Conservation (phyloP, 169 alveolate genomes). For the Theileria annulata region DNA sequence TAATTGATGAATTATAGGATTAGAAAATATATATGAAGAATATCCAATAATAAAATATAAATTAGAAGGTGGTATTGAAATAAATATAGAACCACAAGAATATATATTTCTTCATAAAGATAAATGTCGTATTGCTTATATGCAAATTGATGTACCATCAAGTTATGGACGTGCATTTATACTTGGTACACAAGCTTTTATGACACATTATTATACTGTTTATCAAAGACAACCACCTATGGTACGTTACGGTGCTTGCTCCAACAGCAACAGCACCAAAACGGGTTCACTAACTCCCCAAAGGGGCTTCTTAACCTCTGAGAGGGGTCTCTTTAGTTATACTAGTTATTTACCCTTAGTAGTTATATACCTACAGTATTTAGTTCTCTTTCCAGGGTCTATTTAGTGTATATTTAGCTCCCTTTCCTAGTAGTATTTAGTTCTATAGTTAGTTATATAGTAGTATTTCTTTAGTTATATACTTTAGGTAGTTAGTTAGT, state of each 20-base stretch:
- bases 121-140: slow-evolving; percentile 83
- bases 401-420: too few species aligned
- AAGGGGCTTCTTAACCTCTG: too few species aligned
- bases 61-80: slow-evolving; percentile 60
- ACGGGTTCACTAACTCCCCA: too few species aligned
- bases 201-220: slow-evolving; percentile 86
- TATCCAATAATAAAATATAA: slow-evolving; percentile 45
- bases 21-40: not conserved
- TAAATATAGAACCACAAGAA: slow-evolving; percentile 69
- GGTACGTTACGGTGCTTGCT: slow-evolving; percentile 41
- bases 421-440: too few species aligned
- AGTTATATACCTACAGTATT: too few species aligned
- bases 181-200: slow-evolving; percentile 83
- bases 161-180: slow-evolving; percentile 84
- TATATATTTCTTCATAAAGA: slow-evolving; percentile 59
- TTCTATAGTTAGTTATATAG: not conserved
- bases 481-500: too few species aligned
- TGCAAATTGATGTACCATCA: slow-evolving; percentile 87
- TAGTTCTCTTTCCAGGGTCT: too few species aligned
- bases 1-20: too few species aligned
- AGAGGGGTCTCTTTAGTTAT: too few species aligned
- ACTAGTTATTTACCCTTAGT: too few species aligned
- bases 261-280: not conserved
- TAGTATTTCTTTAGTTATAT: too few species aligned
- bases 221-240: slow-evolving; percentile 68